Conservation (phyloP, 78 protist species). For the Dictyostelium purpureum region DNA sequence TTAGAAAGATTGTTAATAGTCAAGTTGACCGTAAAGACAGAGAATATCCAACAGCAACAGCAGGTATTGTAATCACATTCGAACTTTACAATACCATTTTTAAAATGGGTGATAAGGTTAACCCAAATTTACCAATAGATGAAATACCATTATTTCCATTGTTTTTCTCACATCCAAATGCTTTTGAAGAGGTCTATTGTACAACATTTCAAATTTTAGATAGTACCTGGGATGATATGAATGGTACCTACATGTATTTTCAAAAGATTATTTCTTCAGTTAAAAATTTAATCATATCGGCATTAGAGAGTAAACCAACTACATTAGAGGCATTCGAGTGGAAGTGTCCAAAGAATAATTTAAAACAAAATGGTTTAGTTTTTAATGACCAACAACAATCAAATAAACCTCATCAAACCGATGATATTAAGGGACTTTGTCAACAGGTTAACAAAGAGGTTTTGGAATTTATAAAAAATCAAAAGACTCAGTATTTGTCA, state of each 20-base stretch:
- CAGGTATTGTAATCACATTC: slow-evolving; percentile 47
- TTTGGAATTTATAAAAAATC: background rate
- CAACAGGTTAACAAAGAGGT: background rate
- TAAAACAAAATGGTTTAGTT: background rate
- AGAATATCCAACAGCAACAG: slow-evolving; percentile 66
- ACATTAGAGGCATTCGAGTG: slow-evolving; percentile 57
- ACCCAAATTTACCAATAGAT: background rate
- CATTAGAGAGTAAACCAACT: slow-evolving; percentile 42
- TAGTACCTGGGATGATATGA: slow-evolving; percentile 77
- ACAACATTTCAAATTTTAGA: slow-evolving; percentile 62
- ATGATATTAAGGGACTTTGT: slow-evolving; percentile 28
- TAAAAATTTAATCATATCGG: slow-evolving; percentile 29
- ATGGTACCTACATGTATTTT: slow-evolving; percentile 60
- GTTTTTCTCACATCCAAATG: slow-evolving; percentile 47
- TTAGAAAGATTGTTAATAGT: slow-evolving; percentile 27
- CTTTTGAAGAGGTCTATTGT: slow-evolving; percentile 76
- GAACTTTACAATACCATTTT: slow-evolving; percentile 5
- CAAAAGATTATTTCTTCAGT: slow-evolving; percentile 60
- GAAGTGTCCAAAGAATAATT: slow-evolving; percentile 3
- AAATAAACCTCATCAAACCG: background rate
- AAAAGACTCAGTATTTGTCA: background rate
- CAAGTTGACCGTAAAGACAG: slow-evolving; percentile 57
- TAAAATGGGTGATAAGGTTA: slow-evolving; percentile 9
- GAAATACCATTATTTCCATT: slow-evolving; percentile 40
- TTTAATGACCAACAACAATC: background rate